Percentiles rank a stretch among this genome's conserved stretches.
Evolutionary conservation across 1,284 basidiomycete genomes (phyloP).

Genomic region (Ganoderma resinaceum): DNA sequence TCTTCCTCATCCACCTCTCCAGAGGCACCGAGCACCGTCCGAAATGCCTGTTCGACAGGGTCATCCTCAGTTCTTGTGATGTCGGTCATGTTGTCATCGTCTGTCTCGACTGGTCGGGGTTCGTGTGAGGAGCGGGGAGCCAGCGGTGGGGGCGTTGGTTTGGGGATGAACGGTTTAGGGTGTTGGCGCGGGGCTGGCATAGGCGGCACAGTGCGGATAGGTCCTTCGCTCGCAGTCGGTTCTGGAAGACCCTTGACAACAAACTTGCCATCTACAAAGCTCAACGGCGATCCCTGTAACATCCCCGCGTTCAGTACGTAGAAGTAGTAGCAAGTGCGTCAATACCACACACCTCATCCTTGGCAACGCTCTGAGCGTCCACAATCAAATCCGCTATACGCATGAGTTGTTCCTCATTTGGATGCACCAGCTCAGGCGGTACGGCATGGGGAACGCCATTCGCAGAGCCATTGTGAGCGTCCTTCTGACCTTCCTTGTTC

Average conservation of each 20-base stretch:
- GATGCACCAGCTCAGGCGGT: constrained; percentile 73
- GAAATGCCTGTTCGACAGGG: constrained; percentile 80
- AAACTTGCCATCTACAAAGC: constrained; percentile 28
- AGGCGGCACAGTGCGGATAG: neutral
- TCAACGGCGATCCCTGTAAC: constrained; percentile 24
- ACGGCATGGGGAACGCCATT: constrained; percentile 13
- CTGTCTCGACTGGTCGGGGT: constrained; percentile 42
- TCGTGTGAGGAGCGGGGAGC: constrained; percentile 18
- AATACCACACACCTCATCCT: constrained; percentile 53
- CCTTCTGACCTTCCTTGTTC: constrained; percentile 26
- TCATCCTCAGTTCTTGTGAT: constrained; percentile 82
- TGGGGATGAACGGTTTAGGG: neutral
- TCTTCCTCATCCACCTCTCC: constrained; percentile 53
- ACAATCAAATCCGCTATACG: constrained; percentile 86
- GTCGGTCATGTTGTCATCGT: constrained; percentile 77
- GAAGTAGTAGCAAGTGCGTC: neutral
- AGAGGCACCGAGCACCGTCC: constrained; percentile 58
- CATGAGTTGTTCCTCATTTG: constrained; percentile 96
- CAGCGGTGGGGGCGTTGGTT: constrained; percentile 2
- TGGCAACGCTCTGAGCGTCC: constrained; percentile 74
- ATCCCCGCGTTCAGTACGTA: neutral
- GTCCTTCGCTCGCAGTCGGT: neutral
- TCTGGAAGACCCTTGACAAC: constrained; percentile 42
- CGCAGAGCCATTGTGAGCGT: constrained; percentile 11
- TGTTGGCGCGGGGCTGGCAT: neutral